These are phyloP conservation scores for Epichloe hybrida DNA, from an alignment of 2,329 filamentous ascomycete genomes.

Conservation along the genomic window DNA sequence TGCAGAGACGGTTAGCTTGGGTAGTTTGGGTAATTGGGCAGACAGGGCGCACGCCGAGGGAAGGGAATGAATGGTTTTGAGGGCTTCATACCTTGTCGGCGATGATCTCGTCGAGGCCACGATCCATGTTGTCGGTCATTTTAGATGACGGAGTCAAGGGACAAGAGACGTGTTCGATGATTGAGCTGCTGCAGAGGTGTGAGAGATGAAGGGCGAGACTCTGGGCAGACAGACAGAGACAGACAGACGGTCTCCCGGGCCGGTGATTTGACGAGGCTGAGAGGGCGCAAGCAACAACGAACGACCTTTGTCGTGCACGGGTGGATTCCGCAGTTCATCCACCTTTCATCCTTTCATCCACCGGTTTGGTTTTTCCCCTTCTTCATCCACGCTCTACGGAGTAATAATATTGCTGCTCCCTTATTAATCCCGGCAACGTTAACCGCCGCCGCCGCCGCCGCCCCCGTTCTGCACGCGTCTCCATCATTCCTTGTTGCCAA, in stretches of 20 bases:
- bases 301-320: background rate
- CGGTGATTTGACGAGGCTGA: background rate
- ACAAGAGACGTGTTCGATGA: background rate
- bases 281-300: background rate
- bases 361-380: no score
- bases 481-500: background rate
- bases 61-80: background rate
- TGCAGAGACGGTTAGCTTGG: slow-evolving; percentile 6
- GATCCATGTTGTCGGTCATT: slow-evolving; percentile 35
- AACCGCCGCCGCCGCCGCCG: background rate
- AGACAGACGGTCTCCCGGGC: background rate
- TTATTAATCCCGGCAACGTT: background rate
- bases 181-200: background rate
- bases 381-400: no score
- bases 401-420: background rate
- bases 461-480: background rate
- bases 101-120: slow-evolving; percentile 44
- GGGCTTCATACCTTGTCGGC: slow-evolving; percentile 29
- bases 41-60: background rate
- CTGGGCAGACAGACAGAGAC: background rate
- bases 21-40: background rate
- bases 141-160: slow-evolving; percentile 3
- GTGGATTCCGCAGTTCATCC: no score
- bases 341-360: no score
- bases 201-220: background rate